Conservation (phyloP, 2,329 filamentous ascomycete species). For the Orbilia brochopaga region DNA sequence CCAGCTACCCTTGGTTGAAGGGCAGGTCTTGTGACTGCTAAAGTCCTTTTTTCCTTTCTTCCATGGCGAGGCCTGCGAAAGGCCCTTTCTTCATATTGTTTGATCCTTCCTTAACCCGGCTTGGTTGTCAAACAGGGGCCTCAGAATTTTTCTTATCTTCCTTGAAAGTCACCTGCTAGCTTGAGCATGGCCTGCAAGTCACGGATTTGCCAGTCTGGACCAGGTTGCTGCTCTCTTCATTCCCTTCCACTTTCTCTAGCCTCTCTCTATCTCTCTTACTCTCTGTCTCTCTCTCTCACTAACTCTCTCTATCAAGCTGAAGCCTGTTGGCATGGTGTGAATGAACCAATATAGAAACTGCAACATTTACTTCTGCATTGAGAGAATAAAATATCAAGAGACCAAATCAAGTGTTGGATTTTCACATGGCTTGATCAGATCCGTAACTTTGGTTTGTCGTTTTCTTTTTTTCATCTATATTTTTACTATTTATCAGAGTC, state of each 20-base stretch:
- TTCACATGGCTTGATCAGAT: slow-evolving; percentile 21
- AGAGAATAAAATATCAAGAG: slow-evolving; percentile 21
- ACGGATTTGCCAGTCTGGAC: slow-evolving; percentile 1
- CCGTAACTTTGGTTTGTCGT: slow-evolving; percentile 8
- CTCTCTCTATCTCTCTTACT: not conserved
- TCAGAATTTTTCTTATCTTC: slow-evolving; percentile 12
- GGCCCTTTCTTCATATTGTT: too few relatives aligned
- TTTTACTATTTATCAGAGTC: not conserved
- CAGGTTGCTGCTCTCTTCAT: not conserved
- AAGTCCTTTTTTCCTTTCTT: slow-evolving; percentile 12
- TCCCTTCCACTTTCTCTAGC: not conserved
- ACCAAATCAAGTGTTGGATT: slow-evolving; percentile 22
- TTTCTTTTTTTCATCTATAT: too few relatives aligned
- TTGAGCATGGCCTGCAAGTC: slow-evolving; percentile 1
- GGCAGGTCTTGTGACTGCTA: slow-evolving; percentile 44
- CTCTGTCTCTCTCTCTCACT: not conserved
- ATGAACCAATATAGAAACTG: slow-evolving; percentile 34
- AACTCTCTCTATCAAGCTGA: slow-evolving; percentile 38
- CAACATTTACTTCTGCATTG: slow-evolving; percentile 25
- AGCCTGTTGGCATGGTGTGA: slow-evolving; percentile 32
- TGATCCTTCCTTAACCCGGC: slow-evolving; percentile 20
- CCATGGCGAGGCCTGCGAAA: not conserved
- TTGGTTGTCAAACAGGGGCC: slow-evolving; percentile 41
- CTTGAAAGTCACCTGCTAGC: slow-evolving; percentile 47
- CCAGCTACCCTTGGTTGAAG: slow-evolving; percentile 9